Percentiles rank a stretch among this genome's conserved stretches.
phyloP scores from a whole-genome alignment of 192 early-diverging fungal genomes.

The Backusella parvicylindrica region DNA sequence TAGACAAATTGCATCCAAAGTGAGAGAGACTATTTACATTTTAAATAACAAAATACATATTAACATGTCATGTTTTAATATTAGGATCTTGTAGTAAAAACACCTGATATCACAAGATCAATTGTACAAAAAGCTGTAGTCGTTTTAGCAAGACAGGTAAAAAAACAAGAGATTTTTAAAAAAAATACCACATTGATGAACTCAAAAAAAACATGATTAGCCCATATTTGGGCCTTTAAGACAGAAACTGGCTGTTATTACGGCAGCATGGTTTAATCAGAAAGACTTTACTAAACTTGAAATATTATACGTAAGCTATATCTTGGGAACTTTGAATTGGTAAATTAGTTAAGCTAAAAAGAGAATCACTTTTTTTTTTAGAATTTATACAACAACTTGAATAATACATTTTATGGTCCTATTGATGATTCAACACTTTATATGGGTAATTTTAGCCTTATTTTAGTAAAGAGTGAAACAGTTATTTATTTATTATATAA shows the following conservation, averaged over 20 bases:
- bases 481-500: neutral
- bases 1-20: conserved; percentile 69
- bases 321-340: neutral
- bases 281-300: conserved; percentile 76
- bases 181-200: neutral
- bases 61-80: neutral
- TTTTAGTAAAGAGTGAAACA: neutral
- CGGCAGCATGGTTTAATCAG: conserved; percentile 76
- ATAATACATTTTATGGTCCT: conserved; percentile 43
- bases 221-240: conserved; percentile 69
- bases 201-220: conserved; percentile 23
- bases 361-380: conserved; percentile 14
- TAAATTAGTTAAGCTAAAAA: conserved; percentile 13
- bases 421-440: conserved; percentile 64
- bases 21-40: conserved; percentile 17
- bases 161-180: neutral
- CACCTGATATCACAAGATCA: conserved; percentile 71
- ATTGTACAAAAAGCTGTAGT: conserved; percentile 83
- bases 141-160: conserved; percentile 62
- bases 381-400: conserved; percentile 64
- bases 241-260: conserved; percentile 72
- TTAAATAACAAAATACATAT: too few relatives aligned
- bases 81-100: conserved; percentile 65
- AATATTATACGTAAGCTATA: conserved; percentile 56
- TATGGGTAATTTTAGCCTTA: conserved; percentile 48